These are phyloP conservation scores for Brettanomyces naardenensis DNA, from an alignment of 805 yeast species.

Conservation along the genomic window DNA sequence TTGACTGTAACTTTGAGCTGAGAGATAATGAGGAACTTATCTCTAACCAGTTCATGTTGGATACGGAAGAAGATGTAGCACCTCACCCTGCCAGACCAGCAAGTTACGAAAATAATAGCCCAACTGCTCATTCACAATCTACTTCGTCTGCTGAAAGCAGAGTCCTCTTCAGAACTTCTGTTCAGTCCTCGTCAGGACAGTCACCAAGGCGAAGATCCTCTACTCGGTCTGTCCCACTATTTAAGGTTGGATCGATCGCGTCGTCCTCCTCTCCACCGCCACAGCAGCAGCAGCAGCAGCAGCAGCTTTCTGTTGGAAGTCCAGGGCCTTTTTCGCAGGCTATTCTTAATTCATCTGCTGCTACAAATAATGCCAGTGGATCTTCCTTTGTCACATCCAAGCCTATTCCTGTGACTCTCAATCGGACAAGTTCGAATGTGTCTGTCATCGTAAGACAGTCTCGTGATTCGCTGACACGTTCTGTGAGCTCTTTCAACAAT, in stretches of 20 bases:
- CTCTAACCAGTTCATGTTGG: constrained; percentile 28
- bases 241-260: constrained; percentile 53
- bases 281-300: background rate
- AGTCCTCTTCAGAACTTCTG: constrained; percentile 14
- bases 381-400: constrained; percentile 20
- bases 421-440: constrained; percentile 42
- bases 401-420: constrained; percentile 34
- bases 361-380: constrained; percentile 4
- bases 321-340: background rate
- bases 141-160: background rate
- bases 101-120: background rate
- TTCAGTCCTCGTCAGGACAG: constrained; percentile 4
- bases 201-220: constrained; percentile 23
- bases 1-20: constrained; percentile 58
- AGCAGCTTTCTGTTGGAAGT: background rate
- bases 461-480: constrained; percentile 30
- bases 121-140: background rate
- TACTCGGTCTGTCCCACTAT: constrained; percentile 44
- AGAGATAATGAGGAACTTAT: constrained; percentile 59
- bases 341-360: no score
- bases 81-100: constrained; percentile 1
- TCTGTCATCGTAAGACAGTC: constrained; percentile 40
- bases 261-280: constrained; percentile 13
- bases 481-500: constrained; percentile 28
- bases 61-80: background rate